phyloP scores from a whole-genome alignment of 495 filamentous ascomycete species.

The Penicillium paxilli region DNA sequence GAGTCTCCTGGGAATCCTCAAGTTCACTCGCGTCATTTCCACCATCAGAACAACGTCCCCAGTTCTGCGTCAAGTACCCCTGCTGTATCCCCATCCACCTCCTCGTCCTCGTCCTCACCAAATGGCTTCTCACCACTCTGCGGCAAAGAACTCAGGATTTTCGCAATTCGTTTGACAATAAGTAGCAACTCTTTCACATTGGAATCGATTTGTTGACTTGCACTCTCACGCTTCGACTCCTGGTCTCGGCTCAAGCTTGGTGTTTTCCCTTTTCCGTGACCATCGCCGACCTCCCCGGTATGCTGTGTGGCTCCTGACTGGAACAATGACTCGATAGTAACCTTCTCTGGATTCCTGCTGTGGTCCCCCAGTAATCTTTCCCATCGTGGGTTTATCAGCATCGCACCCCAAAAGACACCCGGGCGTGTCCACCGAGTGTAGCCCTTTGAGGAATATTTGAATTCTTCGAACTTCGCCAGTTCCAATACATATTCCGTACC shows the following conservation, averaged over 20 bases:
- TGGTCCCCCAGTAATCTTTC: conserved; percentile 33
- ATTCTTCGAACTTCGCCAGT: conserved; percentile 52
- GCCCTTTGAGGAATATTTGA: conserved; percentile 33
- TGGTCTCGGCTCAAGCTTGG: no score
- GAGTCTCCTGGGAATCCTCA: no score
- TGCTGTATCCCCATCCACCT: conserved; percentile 1
- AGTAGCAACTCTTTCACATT: conserved; percentile 37
- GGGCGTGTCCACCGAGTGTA: not conserved
- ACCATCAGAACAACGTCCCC: conserved; percentile 33
- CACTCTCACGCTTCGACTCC: no score
- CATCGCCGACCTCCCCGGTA: no score
- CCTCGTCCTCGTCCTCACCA: not conserved
- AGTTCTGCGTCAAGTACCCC: conserved; percentile 29
- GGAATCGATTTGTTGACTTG: conserved; percentile 12
- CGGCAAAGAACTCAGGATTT: conserved; percentile 7
- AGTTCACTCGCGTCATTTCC: no score
- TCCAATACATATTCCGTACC: conserved; percentile 54
- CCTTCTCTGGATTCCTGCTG: not conserved
- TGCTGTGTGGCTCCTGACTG: not conserved
- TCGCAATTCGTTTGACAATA: conserved; percentile 30
- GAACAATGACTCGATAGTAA: not conserved
- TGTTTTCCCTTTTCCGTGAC: no score
- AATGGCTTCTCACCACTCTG: no score
- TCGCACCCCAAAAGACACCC: conserved; percentile 41
- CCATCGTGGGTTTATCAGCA: conserved; percentile 54